phyloP scores from a whole-genome alignment of 768 basidiomycete species.

The Lentinula guzmanii region DNA sequence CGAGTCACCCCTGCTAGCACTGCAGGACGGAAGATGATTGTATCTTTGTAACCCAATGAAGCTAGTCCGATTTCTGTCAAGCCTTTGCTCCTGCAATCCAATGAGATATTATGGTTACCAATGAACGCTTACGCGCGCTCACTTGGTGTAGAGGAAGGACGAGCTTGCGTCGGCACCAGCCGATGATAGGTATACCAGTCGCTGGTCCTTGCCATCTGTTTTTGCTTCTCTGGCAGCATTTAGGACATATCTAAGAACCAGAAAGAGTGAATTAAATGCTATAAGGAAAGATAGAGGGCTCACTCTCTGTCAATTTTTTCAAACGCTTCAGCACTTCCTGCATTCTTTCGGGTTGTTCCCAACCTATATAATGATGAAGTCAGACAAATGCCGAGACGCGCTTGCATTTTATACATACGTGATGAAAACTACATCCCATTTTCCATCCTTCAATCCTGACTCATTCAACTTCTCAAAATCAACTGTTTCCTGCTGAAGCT shows the following conservation, averaged over 20 bases:
- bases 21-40: conserved; percentile 64
- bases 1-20: conserved; percentile 22
- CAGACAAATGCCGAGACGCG: neutral
- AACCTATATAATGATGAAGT: conserved; percentile 28
- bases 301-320: conserved; percentile 77
- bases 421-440: conserved; percentile 75
- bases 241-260: conserved; percentile 55
- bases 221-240: conserved; percentile 65
- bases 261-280: neutral
- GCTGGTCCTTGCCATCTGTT: conserved; percentile 43
- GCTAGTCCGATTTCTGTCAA: conserved; percentile 67
- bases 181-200: conserved; percentile 64
- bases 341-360: conserved; percentile 56
- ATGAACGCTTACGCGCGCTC: neutral
- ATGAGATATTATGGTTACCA: neutral
- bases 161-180: conserved; percentile 43
- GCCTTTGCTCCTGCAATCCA: conserved; percentile 56
- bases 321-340: conserved; percentile 61
- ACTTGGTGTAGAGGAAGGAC: conserved; percentile 47
- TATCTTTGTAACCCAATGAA: conserved; percentile 61
- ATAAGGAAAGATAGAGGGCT: conserved; percentile 15
- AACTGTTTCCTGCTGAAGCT: conserved; percentile 61
- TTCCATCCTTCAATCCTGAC: conserved; percentile 42
- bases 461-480: conserved; percentile 63
- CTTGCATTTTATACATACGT: conserved; percentile 32